A percentile compares a stretch with the other conserved stretches of the same genome.
Conservation (phyloP, 1,284 basidiomycete species). For the Marasmius tenuissimus region DNA sequence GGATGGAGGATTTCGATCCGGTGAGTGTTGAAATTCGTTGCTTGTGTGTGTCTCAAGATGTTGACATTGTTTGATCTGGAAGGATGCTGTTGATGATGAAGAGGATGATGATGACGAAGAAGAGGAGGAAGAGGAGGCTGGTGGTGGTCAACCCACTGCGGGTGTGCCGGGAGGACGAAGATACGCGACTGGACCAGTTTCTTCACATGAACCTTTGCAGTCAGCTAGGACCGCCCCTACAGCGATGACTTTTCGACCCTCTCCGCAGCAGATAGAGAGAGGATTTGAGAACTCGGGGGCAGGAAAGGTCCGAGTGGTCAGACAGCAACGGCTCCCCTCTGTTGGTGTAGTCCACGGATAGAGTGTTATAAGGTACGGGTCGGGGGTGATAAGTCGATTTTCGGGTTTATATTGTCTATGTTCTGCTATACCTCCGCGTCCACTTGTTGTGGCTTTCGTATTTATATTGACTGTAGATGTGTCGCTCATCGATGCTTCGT, state of each 20-base stretch:
- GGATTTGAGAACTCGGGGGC: not conserved
- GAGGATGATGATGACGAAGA: constrained; percentile 61
- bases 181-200: not conserved
- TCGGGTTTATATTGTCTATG: too few relatives aligned
- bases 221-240: constrained; percentile 53
- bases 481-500: too few relatives aligned
- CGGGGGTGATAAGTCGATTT: not conserved
- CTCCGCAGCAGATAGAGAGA: constrained; percentile 2
- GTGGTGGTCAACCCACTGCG: constrained; percentile 22
- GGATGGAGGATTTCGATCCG: constrained; percentile 82
- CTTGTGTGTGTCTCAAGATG: constrained; percentile 19
- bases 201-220: constrained; percentile 21
- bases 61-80: constrained; percentile 17
- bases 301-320: constrained; percentile 9
- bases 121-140: constrained; percentile 43
- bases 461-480: too few relatives aligned
- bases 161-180: constrained; percentile 2
- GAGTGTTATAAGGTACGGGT: not conserved
- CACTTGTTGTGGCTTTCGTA: too few relatives aligned
- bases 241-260: not conserved
- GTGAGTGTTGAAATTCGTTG: constrained; percentile 31
- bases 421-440: too few relatives aligned
- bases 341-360: not conserved
- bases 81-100: constrained; percentile 60
- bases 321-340: constrained; percentile 3